Evolutionary conservation across 208 protist species (phyloP), one percentile per base, ranked within the genome.

Genomic region (Leishmania lainsoni): DNA sequence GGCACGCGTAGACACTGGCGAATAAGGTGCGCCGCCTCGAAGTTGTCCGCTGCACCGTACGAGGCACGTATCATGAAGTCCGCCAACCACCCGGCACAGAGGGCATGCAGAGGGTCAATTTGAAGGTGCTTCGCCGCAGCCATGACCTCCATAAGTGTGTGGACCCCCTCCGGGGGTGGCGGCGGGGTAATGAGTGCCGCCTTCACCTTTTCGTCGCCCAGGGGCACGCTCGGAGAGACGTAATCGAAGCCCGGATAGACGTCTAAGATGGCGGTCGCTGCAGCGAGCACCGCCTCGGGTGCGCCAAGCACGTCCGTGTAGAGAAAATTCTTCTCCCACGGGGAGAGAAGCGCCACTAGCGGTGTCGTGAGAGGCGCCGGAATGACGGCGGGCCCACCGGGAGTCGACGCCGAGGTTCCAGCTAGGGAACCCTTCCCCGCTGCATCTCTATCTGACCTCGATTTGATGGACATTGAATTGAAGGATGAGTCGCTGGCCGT

Each of bases 1-100:
- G 89, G 68, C 61, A 94, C 83, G 17, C 86, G 56, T 66, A 97
- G 95, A 69, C 86, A 92, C 73, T 91, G 74, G 17, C 90, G 91
- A n/a, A 97, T 91, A 1, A 94, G 73, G 42, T 90, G 88, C 8
- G 93, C 93, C 4, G 93, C 89, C 75, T 91, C 89, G 68, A 97
- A 93, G 83, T 89, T 89, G 71, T 97, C 86, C 26, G 76, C 74
- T 10, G 88, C 86, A 4, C 83, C 83, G 84, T 95, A 95, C n/a
- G 85, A 89, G 20, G 81, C 81, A 29, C 91, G 87, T 35, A 94
- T 81, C 73, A 95, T 93, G 75, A 86, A 90, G 80, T 95, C 91
- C 16, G 91, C 92, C 68, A 89, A 76, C 88, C 92, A 97, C 51
- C 91, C 90, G 0, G 78, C 66, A 78, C 92, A 95, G 54, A 97